Evolutionary conservation across 306 rosid genomes (phyloP).

Genomic region (Hippophae rhamnoides): DNA sequence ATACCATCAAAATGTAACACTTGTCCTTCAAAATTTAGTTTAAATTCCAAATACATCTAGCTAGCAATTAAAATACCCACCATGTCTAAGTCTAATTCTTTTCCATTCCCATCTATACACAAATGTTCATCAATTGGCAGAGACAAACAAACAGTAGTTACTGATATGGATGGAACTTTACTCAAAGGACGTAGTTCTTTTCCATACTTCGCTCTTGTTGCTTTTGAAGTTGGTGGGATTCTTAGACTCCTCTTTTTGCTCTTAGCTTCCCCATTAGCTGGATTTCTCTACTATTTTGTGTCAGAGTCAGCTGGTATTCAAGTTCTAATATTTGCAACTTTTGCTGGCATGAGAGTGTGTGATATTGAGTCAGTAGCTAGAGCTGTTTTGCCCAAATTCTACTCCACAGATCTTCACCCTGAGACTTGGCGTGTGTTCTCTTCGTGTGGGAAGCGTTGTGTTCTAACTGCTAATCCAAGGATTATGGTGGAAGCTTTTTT

Average conservation of each 20-base stretch:
- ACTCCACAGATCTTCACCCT: conserved; percentile 44
- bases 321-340: conserved; percentile 47
- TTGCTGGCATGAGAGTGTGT: conserved; percentile 44
- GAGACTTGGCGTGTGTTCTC: conserved; percentile 70
- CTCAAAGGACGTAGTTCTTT: conserved; percentile 69
- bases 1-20: too few relatives aligned
- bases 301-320: conserved; percentile 73
- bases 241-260: conserved; percentile 53
- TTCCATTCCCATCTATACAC: conserved; percentile 38
- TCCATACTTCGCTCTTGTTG: conserved; percentile 68
- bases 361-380: conserved; percentile 62
- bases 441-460: conserved; percentile 49
- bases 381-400: conserved; percentile 75
- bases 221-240: conserved; percentile 72
- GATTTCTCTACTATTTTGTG: conserved; percentile 52
- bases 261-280: conserved; percentile 56
- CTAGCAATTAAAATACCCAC: too few relatives aligned
- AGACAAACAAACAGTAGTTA: conserved; percentile 63
- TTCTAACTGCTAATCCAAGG: conserved; percentile 66
- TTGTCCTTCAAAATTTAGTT: too few relatives aligned
- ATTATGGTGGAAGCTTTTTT: conserved; percentile 73
- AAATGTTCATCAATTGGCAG: conserved; percentile 52
- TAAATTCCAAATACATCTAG: too few relatives aligned
- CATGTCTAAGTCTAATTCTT: too few relatives aligned
- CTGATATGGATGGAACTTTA: conserved; percentile 85